Evolutionary conservation across 1,284 basidiomycete species (phyloP), one percentile per base, ranked within the genome.

Genomic region (Tilletia horrida): DNA sequence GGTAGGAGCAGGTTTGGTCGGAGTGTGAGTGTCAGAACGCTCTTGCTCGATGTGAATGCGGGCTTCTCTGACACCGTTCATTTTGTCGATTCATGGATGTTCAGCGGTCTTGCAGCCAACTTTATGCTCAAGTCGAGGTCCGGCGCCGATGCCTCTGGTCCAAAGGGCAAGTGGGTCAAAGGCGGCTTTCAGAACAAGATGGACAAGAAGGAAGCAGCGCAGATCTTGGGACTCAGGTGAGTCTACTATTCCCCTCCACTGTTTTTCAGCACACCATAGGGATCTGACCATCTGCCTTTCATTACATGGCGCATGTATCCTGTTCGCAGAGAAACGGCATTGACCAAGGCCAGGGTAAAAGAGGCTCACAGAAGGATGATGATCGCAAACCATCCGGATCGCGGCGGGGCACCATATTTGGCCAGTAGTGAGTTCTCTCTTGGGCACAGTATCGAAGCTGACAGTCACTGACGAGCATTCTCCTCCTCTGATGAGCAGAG

Each of bases 151-250:
- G 66, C 69, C 2, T 40, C 35, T 11, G 71, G 70, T 6, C 65
- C 76, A 0, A 89, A 88, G 6, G 89, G 93, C 61, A 88, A 95
- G 82, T 97, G 92, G 88, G 88, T 87, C 61, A 92, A 90, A 83
- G 95, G 95, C 69, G 95, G 94, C 1, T 98, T 98, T 87, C 91
- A 90, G 82, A 85, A 87, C 16, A 96, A 93, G 85, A 97, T 97
- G 93, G 94, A 97, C 82, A 87, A 91, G 80, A 90, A 89, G 72
- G 95, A 97, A 84, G 95, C 95, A 2, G 87, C 93, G 66, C 88
- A 88, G 71, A 89, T 98, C 75, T 86, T 97, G 31, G 94, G 94
- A n/a, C 84, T 97, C 55, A 71, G 72, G 74, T 73, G 48, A 42
- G 72, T 71, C 1, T 13, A 3, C 48, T 29, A 9, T 59, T 7